Percentiles rank a stretch among this genome's conserved stretches.
These are phyloP conservation scores for Colletotrichum spinosum DNA, from an alignment of 2,329 filamentous ascomycete species.

Conservation along the genomic window DNA sequence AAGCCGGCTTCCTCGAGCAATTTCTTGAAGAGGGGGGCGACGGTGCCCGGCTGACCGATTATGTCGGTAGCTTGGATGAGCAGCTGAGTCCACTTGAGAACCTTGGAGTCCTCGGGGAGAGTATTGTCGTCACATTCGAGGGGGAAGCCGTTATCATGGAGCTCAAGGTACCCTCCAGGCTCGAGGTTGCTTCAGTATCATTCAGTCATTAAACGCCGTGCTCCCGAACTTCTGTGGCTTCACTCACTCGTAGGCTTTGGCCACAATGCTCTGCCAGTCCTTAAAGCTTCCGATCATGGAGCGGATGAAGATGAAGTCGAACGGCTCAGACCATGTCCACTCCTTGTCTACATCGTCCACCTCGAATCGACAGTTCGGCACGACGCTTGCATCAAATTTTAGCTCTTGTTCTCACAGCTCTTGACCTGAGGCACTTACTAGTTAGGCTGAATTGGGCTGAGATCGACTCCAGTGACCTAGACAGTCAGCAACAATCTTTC, in stretches of 20 bases:
- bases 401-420: not conserved
- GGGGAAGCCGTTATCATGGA: slow-evolving; percentile 44
- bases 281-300: not conserved
- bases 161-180: slow-evolving; percentile 48
- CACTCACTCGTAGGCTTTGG: slow-evolving; percentile 38
- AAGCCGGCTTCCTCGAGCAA: slow-evolving; percentile 40
- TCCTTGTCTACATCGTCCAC: slow-evolving; percentile 49
- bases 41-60: slow-evolving; percentile 45
- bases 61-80: slow-evolving; percentile 46
- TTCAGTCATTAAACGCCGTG: slow-evolving; percentile 40
- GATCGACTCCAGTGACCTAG: slow-evolving; percentile 45
- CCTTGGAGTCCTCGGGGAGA: slow-evolving; percentile 42
- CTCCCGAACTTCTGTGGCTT: slow-evolving; percentile 23
- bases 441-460: slow-evolving; percentile 49
- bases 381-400: slow-evolving; percentile 45
- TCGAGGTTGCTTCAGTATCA: slow-evolving; percentile 40
- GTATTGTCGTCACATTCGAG: slow-evolving; percentile 47
- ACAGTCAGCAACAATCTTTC: not conserved
- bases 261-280: slow-evolving; percentile 37
- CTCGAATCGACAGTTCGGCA: slow-evolving; percentile 58
- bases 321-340: slow-evolving; percentile 47
- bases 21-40: slow-evolving; percentile 45
- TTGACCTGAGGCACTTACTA: slow-evolving; percentile 37
- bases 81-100: slow-evolving; percentile 44
- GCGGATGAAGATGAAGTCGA: slow-evolving; percentile 44